A percentile compares a stretch with the other conserved stretches of the same genome.
Evolutionary conservation across 2,329 filamentous ascomycete genomes (phyloP).

Genomic region (Colletotrichum salicis): DNA sequence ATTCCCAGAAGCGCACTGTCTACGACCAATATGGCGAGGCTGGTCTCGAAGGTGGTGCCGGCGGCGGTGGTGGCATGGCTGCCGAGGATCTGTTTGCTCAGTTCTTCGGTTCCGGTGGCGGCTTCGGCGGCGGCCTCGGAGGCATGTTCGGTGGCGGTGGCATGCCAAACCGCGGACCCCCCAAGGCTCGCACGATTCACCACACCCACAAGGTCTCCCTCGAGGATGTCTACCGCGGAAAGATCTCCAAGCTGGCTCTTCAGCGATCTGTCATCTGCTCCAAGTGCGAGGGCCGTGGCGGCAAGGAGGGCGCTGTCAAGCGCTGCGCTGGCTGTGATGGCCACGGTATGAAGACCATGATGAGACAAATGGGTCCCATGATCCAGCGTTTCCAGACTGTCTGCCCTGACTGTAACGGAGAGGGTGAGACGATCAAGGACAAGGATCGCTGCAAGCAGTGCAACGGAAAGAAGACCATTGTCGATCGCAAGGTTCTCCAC

Average conservation of each 20-base stretch:
- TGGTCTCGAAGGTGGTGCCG: conserved; percentile 88
- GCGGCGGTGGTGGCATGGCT: conserved; percentile 83
- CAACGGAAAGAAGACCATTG: conserved; percentile 95
- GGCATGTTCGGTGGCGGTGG: conserved; percentile 82
- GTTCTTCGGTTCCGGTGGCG: conserved; percentile 83
- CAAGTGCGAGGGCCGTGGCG: conserved; percentile 92
- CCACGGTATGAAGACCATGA: conserved; percentile 99
- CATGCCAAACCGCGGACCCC: conserved; percentile 82
- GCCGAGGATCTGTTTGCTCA: conserved; percentile 96
- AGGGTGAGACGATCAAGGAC: conserved; percentile 95
- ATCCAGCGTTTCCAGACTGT: conserved; percentile 99
- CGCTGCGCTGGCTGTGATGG: conserved; percentile 92
- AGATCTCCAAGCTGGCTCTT: conserved; percentile 95
- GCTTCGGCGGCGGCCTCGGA: conserved; percentile 77
- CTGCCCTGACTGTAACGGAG: conserved; percentile 97
- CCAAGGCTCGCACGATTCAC: conserved; percentile 93
- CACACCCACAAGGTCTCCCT: conserved; percentile 98
- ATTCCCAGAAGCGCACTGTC: conserved; percentile 87
- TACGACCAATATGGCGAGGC: conserved; percentile 99
- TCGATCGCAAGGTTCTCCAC: conserved; percentile 97
- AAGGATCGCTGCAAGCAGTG: conserved; percentile 98
- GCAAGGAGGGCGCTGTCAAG: conserved; percentile 98
- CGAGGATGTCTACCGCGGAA: conserved; percentile 97
- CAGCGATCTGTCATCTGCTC: conserved; percentile 98
- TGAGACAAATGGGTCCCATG: conserved; percentile 99